Base-by-base conservation (phyloP, 1,284 basidiomycete genomes). In the Tylopilus orsonianus region DNA sequence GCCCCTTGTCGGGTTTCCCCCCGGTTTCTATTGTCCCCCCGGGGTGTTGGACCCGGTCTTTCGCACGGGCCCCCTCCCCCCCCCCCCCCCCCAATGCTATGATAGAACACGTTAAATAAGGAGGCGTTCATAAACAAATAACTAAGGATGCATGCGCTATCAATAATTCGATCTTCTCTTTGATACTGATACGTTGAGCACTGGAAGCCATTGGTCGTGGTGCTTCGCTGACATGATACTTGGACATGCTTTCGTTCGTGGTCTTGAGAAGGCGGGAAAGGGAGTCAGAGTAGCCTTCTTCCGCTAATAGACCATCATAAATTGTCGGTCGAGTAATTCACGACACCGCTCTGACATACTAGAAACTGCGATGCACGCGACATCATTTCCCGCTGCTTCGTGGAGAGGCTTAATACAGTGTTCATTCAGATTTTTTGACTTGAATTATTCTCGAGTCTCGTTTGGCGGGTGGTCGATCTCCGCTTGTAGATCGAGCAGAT, bases 51-150 rank as follows among this genome's bases (percentile, higher is more conserved):
- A n/a, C n/a, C n/a, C n/a, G n/a, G n/a, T 12, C 18, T 39, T 5
- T 18, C 1, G 8, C 13, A 7, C 13, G 5, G 22, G 49, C 48
- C 10, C 5, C 61, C 65, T 56, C 43, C 57, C 55, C 54, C 52
- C 57, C 23, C 63, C 65, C n/a, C n/a, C n/a, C n/a, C n/a, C n/a
- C n/a, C n/a, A 5, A 68, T 27, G 8, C 66, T 65, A 36, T 0
- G 27, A 16, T 8, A 39, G 13, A 37, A 23, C 22, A 29, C 8
- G 32, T 48, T 10, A 14, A n/a, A 47, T n/a, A n/a, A n/a, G n/a
- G n/a, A n/a, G n/a, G n/a, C n/a, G n/a, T n/a, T n/a, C n/a, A n/a
- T n/a, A n/a, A n/a, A n/a, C n/a, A n/a, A n/a, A n/a, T n/a, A n/a
- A n/a, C 8, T 27, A 30, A 27, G 12, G 16, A n/a, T 5, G 22